Conservation (phyloP, 139 green algal species). For the Pleodorina starrii region DNA sequence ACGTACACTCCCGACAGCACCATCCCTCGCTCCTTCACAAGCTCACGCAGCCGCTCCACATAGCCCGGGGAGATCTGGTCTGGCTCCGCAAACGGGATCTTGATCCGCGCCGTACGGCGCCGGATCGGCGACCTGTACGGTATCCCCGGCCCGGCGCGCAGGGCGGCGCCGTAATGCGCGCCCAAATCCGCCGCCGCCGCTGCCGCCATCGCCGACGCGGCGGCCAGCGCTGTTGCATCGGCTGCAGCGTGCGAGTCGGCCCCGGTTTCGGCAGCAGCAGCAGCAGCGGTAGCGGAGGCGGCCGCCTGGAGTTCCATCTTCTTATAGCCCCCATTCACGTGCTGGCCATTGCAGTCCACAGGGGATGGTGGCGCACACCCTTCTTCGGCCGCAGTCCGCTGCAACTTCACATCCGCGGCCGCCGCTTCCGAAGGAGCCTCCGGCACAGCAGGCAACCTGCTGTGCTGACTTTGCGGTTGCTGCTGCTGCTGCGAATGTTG, state of each 20-base stretch:
- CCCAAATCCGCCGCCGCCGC: neutral
- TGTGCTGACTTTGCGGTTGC: neutral
- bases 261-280: neutral
- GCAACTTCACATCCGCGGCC: too few species aligned
- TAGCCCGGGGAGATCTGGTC: constrained; percentile 15
- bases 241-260: too few species aligned
- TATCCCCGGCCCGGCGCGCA: neutral
- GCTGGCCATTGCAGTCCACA: too few species aligned
- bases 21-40: constrained; percentile 4
- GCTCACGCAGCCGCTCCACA: constrained; percentile 8
- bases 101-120: constrained; percentile 1
- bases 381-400: too few species aligned
- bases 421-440: too few species aligned
- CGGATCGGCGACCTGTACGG: constrained; percentile 3
- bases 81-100: constrained; percentile 31
- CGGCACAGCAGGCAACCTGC: too few species aligned
- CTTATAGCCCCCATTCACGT: too few species aligned
- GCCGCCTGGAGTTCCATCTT: too few species aligned
- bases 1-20: constrained; percentile 10
- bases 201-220: neutral
- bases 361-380: too few species aligned
- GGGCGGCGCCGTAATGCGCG: neutral
- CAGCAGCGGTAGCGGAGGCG: too few species aligned
- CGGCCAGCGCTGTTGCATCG: too few species aligned
- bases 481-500: neutral